Conservation (phyloP, 192 early-diverging fungal species). For the Dissophora globulifera region DNA sequence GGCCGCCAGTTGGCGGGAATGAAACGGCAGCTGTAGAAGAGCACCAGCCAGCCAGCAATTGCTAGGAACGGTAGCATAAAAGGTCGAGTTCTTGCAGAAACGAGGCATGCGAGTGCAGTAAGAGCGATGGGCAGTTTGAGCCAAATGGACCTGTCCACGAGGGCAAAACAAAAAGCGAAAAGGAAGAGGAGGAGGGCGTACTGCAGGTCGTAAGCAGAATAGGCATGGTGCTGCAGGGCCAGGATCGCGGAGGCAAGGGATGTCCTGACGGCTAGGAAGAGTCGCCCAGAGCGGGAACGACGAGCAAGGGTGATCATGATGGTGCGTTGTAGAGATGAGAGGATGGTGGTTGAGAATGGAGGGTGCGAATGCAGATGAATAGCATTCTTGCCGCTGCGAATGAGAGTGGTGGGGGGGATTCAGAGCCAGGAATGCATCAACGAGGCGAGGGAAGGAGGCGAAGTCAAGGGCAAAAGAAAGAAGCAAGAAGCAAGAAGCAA, state of each 20-base stretch:
- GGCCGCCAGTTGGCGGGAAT: slow-evolving; percentile 60
- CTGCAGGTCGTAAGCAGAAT: slow-evolving; percentile 50
- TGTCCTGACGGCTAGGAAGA: neutral
- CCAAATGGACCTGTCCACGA: slow-evolving; percentile 34
- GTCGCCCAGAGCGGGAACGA: slow-evolving; percentile 5
- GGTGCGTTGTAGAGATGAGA: too few relatives aligned
- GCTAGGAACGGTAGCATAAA: slow-evolving; percentile 60
- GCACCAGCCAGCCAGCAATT: slow-evolving; percentile 61
- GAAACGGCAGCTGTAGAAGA: slow-evolving; percentile 61
- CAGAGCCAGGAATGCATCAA: neutral
- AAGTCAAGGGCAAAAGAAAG: too few relatives aligned
- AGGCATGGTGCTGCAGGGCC: slow-evolving; percentile 18
- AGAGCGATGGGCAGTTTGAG: slow-evolving; percentile 22
- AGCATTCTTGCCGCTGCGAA: neutral
- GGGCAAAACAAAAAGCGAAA: slow-evolving; percentile 31
- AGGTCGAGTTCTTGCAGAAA: slow-evolving; percentile 41
- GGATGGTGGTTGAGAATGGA: slow-evolving; percentile 8
- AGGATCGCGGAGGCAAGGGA: neutral
- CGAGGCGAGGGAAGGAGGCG: too few relatives aligned
- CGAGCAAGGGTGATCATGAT: too few relatives aligned
- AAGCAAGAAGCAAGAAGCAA: too few relatives aligned
- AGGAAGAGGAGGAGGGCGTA: slow-evolving; percentile 50
- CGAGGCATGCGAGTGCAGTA: slow-evolving; percentile 5
- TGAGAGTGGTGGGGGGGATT: neutral
- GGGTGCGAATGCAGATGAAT: neutral